Evolutionary conservation across 2,329 filamentous ascomycete species (phyloP), one percentile per base, ranked within the genome.

Genomic region (Ophiostoma himal-ulmi): DNA sequence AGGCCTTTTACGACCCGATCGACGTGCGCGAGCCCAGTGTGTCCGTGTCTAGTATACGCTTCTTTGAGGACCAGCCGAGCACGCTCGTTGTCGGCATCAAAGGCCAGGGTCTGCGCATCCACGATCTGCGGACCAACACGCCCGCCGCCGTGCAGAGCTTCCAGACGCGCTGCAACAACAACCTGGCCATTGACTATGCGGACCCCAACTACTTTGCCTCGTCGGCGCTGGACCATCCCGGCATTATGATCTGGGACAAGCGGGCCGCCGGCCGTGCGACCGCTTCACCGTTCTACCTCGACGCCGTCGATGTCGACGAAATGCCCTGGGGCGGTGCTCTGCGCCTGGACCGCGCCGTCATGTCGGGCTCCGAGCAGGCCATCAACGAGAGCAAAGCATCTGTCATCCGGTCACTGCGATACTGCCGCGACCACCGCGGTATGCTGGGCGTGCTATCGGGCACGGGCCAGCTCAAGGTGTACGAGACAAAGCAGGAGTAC

Each of bases 181-280:
- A 90, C 73, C 78, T 95, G 70, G 86, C 91, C 20, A 91, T 95
- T 72, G 91, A 95, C 80, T 91, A 91, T 72, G 83, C 88, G 30
- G 91, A 96, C 75, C 88, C 90, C 74, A 93, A 95, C 75, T 94
- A 93, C 78, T 94, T 95, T 80, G 89, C 92, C 1, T 94, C 92
- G 0, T 92, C 91, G 17, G 89, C 90, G 2, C 81, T 92, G 14
- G 91, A 92, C 71, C 89, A 92, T 68, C 89, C 91, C 0, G 88
- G 88, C 8, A 84, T 94, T 68, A 89, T 90, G 77, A 84, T 94
- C 41, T 94, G 91, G 91, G 91, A 94, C 76, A 87, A 89, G 36
- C 88, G 91, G 62, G 85, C 85, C n/a, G 83, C 82, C 14, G 82
- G 81, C 26, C 83, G 85, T 13, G 79, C 83, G 0, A 78, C 83